Base-by-base conservation (phyloP, 208 protist species). In the Leishmania arabica region DNA sequence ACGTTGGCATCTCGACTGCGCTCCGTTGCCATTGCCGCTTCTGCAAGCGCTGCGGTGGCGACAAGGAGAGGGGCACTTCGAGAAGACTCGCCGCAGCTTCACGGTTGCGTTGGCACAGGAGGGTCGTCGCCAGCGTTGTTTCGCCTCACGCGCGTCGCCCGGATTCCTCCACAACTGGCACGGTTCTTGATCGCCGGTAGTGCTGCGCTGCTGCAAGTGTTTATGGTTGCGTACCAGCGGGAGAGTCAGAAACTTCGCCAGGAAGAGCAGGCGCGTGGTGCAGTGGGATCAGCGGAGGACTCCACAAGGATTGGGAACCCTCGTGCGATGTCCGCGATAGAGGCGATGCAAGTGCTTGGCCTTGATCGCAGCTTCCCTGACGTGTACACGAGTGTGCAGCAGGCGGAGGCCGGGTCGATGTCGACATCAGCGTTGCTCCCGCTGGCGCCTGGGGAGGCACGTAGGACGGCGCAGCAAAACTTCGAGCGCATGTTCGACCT, bases 341-440 rank as follows among this genome's bases (percentile, higher is more conserved):
- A 97, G 84, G 92, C 94, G 51, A 73, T 95, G 49, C 88, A 93
- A 78, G 70, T 97, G 69, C 86, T 97, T 11, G 94, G 94, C 2
- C 58, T 97, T 15, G 90, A 95, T 56, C 56, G 82, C 49, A 84
- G 53, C 49, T 80, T 54, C 81, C 84, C 78, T 72, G 80, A 40
- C 7, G 62, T 84, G 47, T 79, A 79, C 47, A 78, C 27, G 21
- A 66, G 73, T 24, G 69, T 81, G 45, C 78, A 82, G 49, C 83
- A 78, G 60, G 42, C 66, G 9, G 76, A 62, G 45, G 56, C 76
- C 34, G 58, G n/a, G 21, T 56, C 74, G 40, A 11, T 51, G 21
- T 3, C 42, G 37, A 53, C 49, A 19, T 49, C 80, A 8, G 27
- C 71, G n/a, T 34, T 47, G 54, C 64, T 92, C 40, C 89, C 86